A percentile compares a stretch with the other conserved stretches of the same genome.
These are phyloP conservation scores for Zopfochytrium polystomum DNA, from an alignment of 371 early-diverging fungal genomes.

Conservation along the genomic window DNA sequence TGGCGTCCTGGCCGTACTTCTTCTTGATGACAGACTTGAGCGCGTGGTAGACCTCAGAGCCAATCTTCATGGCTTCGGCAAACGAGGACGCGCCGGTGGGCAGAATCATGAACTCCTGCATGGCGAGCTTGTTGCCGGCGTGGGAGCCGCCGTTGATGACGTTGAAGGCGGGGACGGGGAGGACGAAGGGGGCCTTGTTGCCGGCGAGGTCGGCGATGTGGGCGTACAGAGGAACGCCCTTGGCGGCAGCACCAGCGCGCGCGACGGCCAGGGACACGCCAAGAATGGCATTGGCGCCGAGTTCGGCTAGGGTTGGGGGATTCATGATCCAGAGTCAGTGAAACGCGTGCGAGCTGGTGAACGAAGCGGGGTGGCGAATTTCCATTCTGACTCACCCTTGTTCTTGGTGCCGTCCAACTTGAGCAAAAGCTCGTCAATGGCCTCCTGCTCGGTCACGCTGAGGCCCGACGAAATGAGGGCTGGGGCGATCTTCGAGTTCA, in stretches of 20 bases:
- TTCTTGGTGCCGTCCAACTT: constrained; percentile 92
- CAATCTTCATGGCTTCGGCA: constrained; percentile 96
- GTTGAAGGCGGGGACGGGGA: constrained; percentile 98
- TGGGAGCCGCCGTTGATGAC: constrained; percentile 99
- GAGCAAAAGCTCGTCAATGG: constrained; percentile 88
- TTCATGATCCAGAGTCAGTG: background rate
- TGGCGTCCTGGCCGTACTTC: constrained; percentile 97
- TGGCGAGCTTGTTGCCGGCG: constrained; percentile 98
- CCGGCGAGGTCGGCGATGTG: constrained; percentile 86
- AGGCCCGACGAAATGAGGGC: constrained; percentile 73
- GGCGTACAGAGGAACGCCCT: constrained; percentile 85
- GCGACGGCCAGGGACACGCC: constrained; percentile 96
- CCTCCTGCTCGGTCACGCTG: constrained; percentile 78
- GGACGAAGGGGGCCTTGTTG: constrained; percentile 76
- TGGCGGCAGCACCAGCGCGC: constrained; percentile 89
- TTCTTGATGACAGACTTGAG: constrained; percentile 93
- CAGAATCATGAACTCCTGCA: constrained; percentile 99
- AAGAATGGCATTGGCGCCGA: constrained; percentile 98
- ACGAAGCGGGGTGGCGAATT: background rate
- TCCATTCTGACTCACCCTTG: constrained; percentile 49
- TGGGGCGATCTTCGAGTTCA: constrained; percentile 83
- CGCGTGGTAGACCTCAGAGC: constrained; percentile 93
- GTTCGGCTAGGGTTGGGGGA: constrained; percentile 17
- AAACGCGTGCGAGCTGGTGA: background rate
- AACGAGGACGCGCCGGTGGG: constrained; percentile 92